These are phyloP conservation scores for Blastomyces percursus DNA, from an alignment of 2,329 filamentous ascomycete species.

Conservation along the genomic window DNA sequence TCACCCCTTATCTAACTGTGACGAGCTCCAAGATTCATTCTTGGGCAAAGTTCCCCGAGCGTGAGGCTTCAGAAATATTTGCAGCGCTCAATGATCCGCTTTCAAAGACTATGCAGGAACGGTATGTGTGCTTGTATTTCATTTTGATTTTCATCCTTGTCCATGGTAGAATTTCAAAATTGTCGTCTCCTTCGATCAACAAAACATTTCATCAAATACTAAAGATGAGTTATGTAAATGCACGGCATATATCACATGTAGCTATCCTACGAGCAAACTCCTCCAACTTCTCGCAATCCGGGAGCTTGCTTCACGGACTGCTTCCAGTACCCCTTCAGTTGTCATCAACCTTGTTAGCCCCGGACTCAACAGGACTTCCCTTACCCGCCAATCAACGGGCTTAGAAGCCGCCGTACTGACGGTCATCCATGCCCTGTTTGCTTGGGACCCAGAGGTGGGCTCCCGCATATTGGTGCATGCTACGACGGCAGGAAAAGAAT, in stretches of 20 bases:
- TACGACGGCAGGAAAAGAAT: constrained; percentile 10
- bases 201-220: not conserved
- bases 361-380: constrained; percentile 16
- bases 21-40: constrained; percentile 14
- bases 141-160: too few relatives aligned
- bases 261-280: constrained; percentile 10
- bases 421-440: constrained; percentile 8
- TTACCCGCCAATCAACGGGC: constrained; percentile 9
- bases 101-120: constrained; percentile 7
- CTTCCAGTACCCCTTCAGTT: constrained; percentile 7
- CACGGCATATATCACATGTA: not conserved
- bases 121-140: constrained; percentile 6
- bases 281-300: constrained; percentile 9
- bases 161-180: not conserved
- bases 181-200: not conserved
- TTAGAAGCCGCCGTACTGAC: constrained; percentile 1
- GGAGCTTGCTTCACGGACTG: constrained; percentile 1
- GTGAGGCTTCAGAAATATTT: constrained; percentile 11
- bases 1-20: constrained; percentile 10
- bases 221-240: not conserved
- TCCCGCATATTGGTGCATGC: constrained; percentile 16
- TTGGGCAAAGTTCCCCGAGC: constrained; percentile 12
- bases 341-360: constrained; percentile 18
- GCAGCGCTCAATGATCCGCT: constrained; percentile 8
- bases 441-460: constrained; percentile 15